Evolutionary conservation across 768 basidiomycete species (phyloP).

Genomic region (Hysterangium stoloniferum): DNA sequence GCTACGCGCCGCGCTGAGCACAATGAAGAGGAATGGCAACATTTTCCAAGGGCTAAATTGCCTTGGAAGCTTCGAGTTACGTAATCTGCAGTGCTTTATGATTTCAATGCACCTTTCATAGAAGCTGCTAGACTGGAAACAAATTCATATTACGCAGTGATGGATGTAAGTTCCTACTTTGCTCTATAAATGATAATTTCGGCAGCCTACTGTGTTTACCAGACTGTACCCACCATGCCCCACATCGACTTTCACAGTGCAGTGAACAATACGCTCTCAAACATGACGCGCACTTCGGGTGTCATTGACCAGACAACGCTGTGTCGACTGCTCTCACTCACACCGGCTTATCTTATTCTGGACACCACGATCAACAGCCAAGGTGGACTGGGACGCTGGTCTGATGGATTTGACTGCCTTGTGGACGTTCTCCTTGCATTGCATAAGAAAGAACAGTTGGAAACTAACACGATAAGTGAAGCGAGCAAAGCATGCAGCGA

Average conservation of each 20-base stretch:
- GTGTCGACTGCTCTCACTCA: slow-evolving; percentile 56
- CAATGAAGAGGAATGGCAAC: slow-evolving; percentile 5
- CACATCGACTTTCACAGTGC: slow-evolving; percentile 57
- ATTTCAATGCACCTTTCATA: no score
- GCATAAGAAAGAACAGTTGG: slow-evolving; percentile 56
- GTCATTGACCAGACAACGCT: slow-evolving; percentile 54
- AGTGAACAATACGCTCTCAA: slow-evolving; percentile 47
- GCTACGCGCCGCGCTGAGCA: slow-evolving; percentile 1
- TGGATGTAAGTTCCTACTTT: not conserved
- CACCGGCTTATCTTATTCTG: slow-evolving; percentile 73
- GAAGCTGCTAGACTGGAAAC: no score
- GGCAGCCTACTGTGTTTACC: not conserved
- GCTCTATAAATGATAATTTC: not conserved
- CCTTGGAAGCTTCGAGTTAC: not conserved
- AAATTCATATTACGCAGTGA: no score
- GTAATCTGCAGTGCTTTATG: not conserved
- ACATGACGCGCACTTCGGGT: slow-evolving; percentile 38
- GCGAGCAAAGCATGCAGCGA: slow-evolving; percentile 69
- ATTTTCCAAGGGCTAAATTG: not conserved
- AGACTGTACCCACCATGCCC: slow-evolving; percentile 16
- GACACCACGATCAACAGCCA: slow-evolving; percentile 60
- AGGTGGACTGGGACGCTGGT: slow-evolving; percentile 54
- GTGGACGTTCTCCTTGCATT: slow-evolving; percentile 70
- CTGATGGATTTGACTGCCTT: slow-evolving; percentile 54
- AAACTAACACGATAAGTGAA: slow-evolving; percentile 67